Conservation (phyloP, 2,329 filamentous ascomycete genomes). For the Sporothrix brasiliensis region DNA sequence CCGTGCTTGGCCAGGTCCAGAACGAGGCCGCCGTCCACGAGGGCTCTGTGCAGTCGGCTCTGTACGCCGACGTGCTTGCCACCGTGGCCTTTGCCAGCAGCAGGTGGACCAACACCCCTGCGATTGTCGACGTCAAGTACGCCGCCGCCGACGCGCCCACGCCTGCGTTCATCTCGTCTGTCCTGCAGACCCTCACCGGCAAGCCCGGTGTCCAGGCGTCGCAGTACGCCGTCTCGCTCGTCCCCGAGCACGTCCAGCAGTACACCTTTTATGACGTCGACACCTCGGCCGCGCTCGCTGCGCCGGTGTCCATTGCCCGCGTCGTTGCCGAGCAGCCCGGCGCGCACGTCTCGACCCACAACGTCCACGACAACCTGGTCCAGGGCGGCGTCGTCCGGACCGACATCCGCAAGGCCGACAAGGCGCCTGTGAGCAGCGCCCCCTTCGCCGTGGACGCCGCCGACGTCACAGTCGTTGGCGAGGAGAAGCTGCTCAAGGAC, state of each 20-base stretch:
- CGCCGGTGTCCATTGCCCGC: conserved; percentile 63
- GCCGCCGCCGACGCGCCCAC: conserved; percentile 65
- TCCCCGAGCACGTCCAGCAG: conserved; percentile 66
- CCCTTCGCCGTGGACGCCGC: conserved; percentile 80
- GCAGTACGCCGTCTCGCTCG: conserved; percentile 49
- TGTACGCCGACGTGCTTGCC: conserved; percentile 90
- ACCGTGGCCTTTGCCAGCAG: conserved; percentile 69
- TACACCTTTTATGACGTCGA: conserved; percentile 95
- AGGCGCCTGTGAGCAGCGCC: conserved; percentile 58
- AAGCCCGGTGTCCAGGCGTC: conserved; percentile 48
- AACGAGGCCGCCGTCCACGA: conserved; percentile 74
- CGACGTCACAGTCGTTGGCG: conserved; percentile 76
- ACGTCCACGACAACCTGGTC: conserved; percentile 64
- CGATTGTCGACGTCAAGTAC: conserved; percentile 87
- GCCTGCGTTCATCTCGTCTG: conserved; percentile 56
- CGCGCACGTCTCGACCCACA: conserved; percentile 64
- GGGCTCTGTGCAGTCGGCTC: conserved; percentile 73
- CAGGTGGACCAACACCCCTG: conserved; percentile 63
- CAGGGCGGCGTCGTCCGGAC: conserved; percentile 80
- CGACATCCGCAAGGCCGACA: conserved; percentile 81
- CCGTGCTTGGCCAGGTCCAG: conserved; percentile 85
- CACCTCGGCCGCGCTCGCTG: conserved; percentile 66
- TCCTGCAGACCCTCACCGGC: conserved; percentile 54
- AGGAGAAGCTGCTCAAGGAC: conserved; percentile 77
- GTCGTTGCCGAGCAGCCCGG: conserved; percentile 72